These are phyloP conservation scores for Yamadazyma trypodendri DNA, from an alignment of 1,139 yeast genomes.

Conservation along the genomic window DNA sequence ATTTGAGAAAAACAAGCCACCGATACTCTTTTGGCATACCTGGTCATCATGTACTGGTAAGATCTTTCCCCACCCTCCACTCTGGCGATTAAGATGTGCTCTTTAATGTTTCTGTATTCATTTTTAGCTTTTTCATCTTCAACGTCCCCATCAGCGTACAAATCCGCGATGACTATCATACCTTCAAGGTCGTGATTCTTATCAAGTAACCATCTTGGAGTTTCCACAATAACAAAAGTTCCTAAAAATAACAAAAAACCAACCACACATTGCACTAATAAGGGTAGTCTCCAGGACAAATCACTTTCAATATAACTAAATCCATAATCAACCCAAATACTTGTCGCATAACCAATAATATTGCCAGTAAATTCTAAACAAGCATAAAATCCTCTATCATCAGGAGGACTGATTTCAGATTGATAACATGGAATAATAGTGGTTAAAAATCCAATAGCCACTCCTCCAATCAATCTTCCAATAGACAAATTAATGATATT, in stretches of 20 bases:
- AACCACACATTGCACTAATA: conserved; percentile 71
- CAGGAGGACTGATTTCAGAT: conserved; percentile 87
- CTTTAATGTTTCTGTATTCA: conserved; percentile 48
- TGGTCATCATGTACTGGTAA: conserved; percentile 60
- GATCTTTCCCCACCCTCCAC: conserved; percentile 71
- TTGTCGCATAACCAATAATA: conserved; percentile 78
- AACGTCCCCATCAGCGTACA: conserved; percentile 47
- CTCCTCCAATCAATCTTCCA: conserved; percentile 80
- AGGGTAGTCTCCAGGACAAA: conserved; percentile 77
- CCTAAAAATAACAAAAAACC: conserved; percentile 72
- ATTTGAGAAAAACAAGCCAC: conserved; percentile 90
- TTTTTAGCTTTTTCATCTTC: conserved; percentile 65
- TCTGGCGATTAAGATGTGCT: conserved; percentile 54
- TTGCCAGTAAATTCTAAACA: conserved; percentile 93
- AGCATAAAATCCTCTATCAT: conserved; percentile 83
- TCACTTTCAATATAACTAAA: conserved; percentile 58
- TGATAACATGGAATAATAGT: conserved; percentile 95
- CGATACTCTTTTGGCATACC: conserved; percentile 73
- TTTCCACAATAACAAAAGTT: conserved; percentile 75
- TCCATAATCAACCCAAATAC: conserved; percentile 89
- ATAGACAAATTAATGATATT: conserved; percentile 50
- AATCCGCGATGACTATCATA: conserved; percentile 47
- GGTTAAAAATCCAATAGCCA: conserved; percentile 88
- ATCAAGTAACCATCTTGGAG: conserved; percentile 87
- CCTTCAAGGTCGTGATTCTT: conserved; percentile 91